phyloP scores from a whole-genome alignment of 169 alveolate species.

The Eimeria praecox region DNA sequence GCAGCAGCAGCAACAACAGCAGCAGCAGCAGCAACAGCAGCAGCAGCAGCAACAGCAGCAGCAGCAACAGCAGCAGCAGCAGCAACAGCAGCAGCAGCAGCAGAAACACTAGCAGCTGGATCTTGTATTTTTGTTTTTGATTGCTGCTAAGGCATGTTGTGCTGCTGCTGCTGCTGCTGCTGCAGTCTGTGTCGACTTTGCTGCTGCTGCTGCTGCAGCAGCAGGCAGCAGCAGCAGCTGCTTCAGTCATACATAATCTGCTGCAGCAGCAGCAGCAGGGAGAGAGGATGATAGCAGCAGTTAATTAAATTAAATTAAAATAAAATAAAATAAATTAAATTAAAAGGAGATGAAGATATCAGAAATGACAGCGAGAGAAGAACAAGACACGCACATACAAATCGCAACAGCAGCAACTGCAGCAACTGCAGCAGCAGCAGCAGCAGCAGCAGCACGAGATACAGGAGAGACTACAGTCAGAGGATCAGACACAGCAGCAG shows the following conservation, averaged over 20 bases:
- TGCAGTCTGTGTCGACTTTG: neutral
- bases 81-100: too few species aligned
- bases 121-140: neutral
- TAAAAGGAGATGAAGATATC: neutral
- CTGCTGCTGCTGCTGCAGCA: neutral
- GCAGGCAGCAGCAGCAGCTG: too few species aligned
- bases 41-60: neutral
- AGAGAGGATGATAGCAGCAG: neutral
- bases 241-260: neutral
- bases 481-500: conserved; percentile 3
- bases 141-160: neutral
- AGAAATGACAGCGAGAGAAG: neutral
- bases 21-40: neutral
- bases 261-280: conserved; percentile 24
- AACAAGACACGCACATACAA: neutral
- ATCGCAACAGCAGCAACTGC: neutral
- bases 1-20: neutral
- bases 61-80: neutral
- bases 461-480: neutral
- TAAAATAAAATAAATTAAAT: neutral
- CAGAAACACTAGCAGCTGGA: neutral
- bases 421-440: conserved; percentile 1
- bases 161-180: too few species aligned
- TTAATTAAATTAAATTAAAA: neutral
- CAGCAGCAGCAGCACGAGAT: neutral